Evolutionary conservation across 2,329 filamentous ascomycete genomes (phyloP), one percentile per base, ranked within the genome.

Genomic region (Aspergillus novoparasiticus): DNA sequence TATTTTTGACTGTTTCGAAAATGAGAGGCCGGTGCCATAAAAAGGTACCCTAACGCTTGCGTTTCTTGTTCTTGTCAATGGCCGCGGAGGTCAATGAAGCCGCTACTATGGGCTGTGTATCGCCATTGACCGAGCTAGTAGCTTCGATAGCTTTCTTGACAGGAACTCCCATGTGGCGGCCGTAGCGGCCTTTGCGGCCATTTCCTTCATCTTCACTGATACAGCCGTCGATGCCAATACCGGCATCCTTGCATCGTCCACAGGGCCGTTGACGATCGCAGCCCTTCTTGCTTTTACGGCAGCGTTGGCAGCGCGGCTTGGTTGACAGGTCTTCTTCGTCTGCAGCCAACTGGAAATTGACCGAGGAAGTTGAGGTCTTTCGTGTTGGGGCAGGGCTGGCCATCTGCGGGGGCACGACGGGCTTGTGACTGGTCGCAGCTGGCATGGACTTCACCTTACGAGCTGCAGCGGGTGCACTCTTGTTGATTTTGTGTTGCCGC

Each of bases 211-310:
- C 95, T 79, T 99, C 95, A 78, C 94, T 97, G 79, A 99, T 88
- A 79, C 95, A 99, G 68, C 94, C 92, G 70, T 98, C 95, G 64
- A 93, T 89, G 62, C 91, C 91, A 71, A 99, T 92, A 23, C 95
- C 95, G 50, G 95, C 95, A 80, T 99, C 95, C 77, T 93, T 93
- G 87, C 95, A 99, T 67, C 95, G 89, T 61, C 93, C 92, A 75
- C 95, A 99, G 32, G 95, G 95, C 45, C 95, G 90, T 80, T 98
- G 95, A 63, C 95, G 90, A 81, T 99, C 95, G 76, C 95, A 99
- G 14, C 95, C 95, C 82, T 99, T 99, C 85, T 99, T 99, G 82
- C 94, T 98, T 87, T 99, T 99, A 73, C 95, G 91, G 84, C 95
- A 99, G 63, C 95, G 91, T 78, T 99, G 95, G 83, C 95, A 99